Evolutionary conservation across 2,329 filamentous ascomycete species (phyloP).

Genomic region (Aspergillus latus): DNA sequence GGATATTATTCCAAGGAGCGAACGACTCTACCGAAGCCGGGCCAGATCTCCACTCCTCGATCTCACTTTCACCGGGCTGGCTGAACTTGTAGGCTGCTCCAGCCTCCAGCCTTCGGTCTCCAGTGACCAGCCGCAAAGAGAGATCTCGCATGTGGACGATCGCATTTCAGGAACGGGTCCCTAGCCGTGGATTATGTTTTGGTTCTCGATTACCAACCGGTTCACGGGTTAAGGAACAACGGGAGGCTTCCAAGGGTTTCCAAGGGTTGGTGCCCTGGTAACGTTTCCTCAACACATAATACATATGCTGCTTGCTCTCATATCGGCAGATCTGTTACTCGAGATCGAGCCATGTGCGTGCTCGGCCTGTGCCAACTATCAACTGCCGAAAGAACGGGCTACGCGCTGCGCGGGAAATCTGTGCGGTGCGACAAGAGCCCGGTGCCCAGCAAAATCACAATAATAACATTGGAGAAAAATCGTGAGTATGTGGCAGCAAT

Average conservation of each 20-base stretch:
- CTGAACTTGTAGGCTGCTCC: constrained; percentile 5
- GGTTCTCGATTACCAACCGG: not conserved
- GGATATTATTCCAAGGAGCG: constrained; percentile 11
- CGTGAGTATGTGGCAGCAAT: too few relatives aligned
- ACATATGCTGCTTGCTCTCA: not conserved
- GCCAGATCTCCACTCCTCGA: constrained; percentile 12
- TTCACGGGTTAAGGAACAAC: not conserved
- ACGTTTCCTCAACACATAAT: too few relatives aligned
- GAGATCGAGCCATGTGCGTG: not conserved
- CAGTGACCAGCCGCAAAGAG: not conserved
- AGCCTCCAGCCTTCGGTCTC: not conserved
- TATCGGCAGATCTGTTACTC: not conserved
- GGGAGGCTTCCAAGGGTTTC: constrained; percentile 3
- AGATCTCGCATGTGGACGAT: constrained; percentile 10
- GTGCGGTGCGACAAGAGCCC: not conserved
- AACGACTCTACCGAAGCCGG: not conserved
- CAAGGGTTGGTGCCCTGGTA: not conserved
- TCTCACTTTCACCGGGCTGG: constrained; percentile 8
- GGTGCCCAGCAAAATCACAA: not conserved
- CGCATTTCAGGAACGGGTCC: constrained; percentile 4
- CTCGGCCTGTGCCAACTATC: not conserved
- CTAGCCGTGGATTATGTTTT: constrained; percentile 5
- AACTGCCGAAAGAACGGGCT: not conserved
- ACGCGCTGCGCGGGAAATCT: not conserved
- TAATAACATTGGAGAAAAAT: not conserved